Conservation (phyloP, 2,329 filamentous ascomycete species). For the Domatiomyces globalis region DNA sequence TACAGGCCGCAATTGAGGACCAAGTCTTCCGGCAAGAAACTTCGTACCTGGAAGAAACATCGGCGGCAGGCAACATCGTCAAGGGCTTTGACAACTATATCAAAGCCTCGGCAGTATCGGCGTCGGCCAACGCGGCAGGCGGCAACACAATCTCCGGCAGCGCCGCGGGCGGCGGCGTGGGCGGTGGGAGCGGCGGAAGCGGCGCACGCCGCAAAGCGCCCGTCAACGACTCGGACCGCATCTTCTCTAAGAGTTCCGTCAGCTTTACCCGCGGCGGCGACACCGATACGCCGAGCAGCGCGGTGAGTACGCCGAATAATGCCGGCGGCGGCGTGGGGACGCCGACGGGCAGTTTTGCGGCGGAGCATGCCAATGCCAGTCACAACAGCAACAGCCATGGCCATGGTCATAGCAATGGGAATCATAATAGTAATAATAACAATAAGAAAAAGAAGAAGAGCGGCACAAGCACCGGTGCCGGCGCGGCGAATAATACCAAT, state of each 20-base stretch:
- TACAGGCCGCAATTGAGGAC: conserved; percentile 54
- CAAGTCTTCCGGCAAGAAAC: conserved; percentile 71
- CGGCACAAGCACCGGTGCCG: too few species aligned
- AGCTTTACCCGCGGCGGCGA: conserved; percentile 26
- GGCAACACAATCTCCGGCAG: conserved; percentile 25
- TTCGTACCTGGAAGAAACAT: conserved; percentile 80
- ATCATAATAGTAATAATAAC: neutral
- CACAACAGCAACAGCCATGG: neutral
- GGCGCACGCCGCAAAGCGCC: conserved; percentile 30
- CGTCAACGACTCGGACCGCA: conserved; percentile 32
- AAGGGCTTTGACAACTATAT: conserved; percentile 97
- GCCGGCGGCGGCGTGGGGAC: conserved; percentile 21
- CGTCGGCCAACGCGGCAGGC: conserved; percentile 33
- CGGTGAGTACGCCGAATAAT: conserved; percentile 33
- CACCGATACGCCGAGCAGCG: conserved; percentile 22
- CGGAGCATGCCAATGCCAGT: conserved; percentile 24
- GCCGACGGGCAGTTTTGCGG: conserved; percentile 26
- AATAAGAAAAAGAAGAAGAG: conserved; percentile 29
- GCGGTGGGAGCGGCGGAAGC: conserved; percentile 19
- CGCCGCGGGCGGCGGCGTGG: conserved; percentile 21
- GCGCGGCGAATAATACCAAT: conserved; percentile 4
- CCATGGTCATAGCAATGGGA: too few species aligned
- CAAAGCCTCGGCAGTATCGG: conserved; percentile 55
- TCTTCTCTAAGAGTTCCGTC: conserved; percentile 36
- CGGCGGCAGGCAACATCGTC: conserved; percentile 79